These are phyloP conservation scores for Ogataea sp. DNA, from an alignment of 805 yeast species.

Conservation along the genomic window DNA sequence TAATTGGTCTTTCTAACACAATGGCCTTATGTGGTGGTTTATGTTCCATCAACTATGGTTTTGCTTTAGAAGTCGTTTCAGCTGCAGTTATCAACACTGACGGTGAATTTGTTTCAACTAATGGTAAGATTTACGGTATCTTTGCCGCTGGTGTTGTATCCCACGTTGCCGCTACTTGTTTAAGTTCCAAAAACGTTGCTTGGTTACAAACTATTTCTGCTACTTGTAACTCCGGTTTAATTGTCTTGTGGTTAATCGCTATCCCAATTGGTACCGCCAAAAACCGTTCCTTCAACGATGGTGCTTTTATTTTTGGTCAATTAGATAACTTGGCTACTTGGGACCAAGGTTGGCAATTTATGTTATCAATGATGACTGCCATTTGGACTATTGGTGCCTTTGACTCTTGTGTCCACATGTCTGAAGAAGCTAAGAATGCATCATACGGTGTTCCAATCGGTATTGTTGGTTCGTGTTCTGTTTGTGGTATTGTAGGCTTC, in stretches of 20 bases:
- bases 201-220: constrained; percentile 54
- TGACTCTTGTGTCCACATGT: constrained; percentile 39
- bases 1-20: constrained; percentile 63
- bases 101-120: constrained; percentile 47
- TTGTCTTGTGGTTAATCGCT: constrained; percentile 51
- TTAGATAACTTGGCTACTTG: constrained; percentile 44
- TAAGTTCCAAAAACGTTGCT: constrained; percentile 50
- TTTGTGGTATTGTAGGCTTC: constrained; percentile 34
- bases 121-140: constrained; percentile 52
- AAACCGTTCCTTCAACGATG: constrained; percentile 36
- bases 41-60: constrained; percentile 65
- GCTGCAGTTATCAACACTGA: constrained; percentile 44
- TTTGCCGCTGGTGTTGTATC: constrained; percentile 51
- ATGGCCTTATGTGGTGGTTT: constrained; percentile 59
- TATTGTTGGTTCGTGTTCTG: constrained; percentile 32
- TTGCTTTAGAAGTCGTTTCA: constrained; percentile 50
- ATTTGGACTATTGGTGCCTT: constrained; percentile 58
- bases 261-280: constrained; percentile 49
- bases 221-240: constrained; percentile 41
- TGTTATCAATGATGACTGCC: constrained; percentile 45
- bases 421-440: constrained; percentile 36
- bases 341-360: constrained; percentile 52
- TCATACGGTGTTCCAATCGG: constrained; percentile 32
- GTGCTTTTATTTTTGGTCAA: constrained; percentile 46
- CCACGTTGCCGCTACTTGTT: constrained; percentile 44